Base-by-base conservation (phyloP, 371 early-diverging fungal genomes). In the Mucor velutinosus region DNA sequence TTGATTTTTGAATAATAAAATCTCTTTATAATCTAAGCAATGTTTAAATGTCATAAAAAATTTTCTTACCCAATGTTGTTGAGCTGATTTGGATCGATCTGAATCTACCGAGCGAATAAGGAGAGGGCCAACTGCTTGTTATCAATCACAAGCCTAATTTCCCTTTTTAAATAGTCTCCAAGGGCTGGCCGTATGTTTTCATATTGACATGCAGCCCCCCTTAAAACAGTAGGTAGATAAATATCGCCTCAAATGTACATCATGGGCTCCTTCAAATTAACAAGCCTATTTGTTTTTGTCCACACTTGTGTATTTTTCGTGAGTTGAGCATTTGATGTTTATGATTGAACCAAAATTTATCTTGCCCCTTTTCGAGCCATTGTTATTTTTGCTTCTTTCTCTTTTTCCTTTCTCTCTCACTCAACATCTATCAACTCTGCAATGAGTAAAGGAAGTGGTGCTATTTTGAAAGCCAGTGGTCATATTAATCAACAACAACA, bases 1-100 rank as follows among this genome's bases (percentile, higher is more conserved):
- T 71, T 58, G 11, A 37, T 41, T 55, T 53, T 53, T 62, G 41
- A 56, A 43, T 30, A 64, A 64, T 43, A 51, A 60, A 65, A 32
- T 21, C n/a, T 59, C 21, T 60, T 65, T 66, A 39, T 41, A 23
- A 51, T 33, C 25, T 17, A 41, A 41, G 12, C 30, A 2, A 2
- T 33, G 35, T 33, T 7, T 1, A 33, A 33, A 33, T 33, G 8
- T 33, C 10, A 33, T 33, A 7, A 64, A 64, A 30, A 64, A 55
- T 33, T 57, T 27, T 32, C 35, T 58, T 58, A 10, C 1, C 41
- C 6, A 3, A 5, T 33, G 10, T 1, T 41, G 41, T 17, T 41
- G 41, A 41, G 41, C 41, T 17, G 17, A 41, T 17, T 41, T 4
- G 15, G 41, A 41, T 15, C 41, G 15, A 41, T 41, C 6, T 41